These are phyloP conservation scores for Allomyces arbusculus DNA, from an alignment of 192 early-diverging fungal genomes.

Conservation along the genomic window DNA sequence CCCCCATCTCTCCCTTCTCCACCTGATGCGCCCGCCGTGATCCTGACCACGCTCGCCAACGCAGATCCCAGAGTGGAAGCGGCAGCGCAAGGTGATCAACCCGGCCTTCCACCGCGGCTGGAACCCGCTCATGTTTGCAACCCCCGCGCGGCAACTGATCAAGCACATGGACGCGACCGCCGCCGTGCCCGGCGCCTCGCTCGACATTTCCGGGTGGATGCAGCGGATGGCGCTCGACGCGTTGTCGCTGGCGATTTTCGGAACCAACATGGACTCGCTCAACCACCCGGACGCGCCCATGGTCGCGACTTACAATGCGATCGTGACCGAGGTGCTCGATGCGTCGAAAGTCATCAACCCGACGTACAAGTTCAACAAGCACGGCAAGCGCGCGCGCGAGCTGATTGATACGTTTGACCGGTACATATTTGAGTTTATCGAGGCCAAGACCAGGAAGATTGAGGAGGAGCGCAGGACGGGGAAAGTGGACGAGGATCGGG, in stretches of 20 bases:
- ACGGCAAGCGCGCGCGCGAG: too few species aligned
- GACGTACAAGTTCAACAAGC: conserved; percentile 15
- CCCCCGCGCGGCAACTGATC: not conserved
- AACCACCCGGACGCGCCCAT: conserved; percentile 18
- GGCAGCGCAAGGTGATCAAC: conserved; percentile 4
- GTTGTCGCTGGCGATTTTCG: conserved; percentile 29
- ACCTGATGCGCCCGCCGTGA: too few species aligned
- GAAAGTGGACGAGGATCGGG: conserved; percentile 4
- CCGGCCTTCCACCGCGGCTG: not conserved
- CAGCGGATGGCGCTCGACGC: conserved; percentile 29
- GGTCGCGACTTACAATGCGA: conserved; percentile 19
- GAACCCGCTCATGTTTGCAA: not conserved
- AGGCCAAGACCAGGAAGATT: conserved; percentile 9
- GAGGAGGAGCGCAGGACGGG: not conserved
- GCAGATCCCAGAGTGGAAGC: not conserved
- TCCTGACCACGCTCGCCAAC: too few species aligned
- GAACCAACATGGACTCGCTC: conserved; percentile 27
- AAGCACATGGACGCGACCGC: not conserved
- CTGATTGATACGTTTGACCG: too few species aligned
- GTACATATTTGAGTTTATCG: conserved; percentile 20
- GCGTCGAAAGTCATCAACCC: conserved; percentile 7
- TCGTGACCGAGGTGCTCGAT: conserved; percentile 17
- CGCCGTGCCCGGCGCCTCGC: not conserved
- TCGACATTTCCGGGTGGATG: conserved; percentile 1
- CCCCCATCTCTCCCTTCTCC: too few species aligned